phyloP scores from a whole-genome alignment of 352 stramenopile genomes.

The Pythium aristosporum region DNA sequence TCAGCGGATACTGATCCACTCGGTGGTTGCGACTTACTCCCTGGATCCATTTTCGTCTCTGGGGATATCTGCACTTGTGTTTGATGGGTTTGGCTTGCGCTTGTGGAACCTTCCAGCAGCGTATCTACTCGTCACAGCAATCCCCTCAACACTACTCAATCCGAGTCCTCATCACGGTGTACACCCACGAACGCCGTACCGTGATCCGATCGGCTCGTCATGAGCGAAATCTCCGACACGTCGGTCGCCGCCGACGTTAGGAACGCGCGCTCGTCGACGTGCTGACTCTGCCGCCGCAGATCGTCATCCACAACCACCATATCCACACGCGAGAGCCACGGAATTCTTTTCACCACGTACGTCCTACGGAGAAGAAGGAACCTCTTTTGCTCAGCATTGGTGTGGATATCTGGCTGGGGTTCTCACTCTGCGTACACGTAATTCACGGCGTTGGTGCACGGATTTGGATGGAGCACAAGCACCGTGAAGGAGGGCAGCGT shows the following conservation, averaged over 20 bases:
- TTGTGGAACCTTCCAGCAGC: background rate
- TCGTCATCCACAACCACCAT: conserved; percentile 40
- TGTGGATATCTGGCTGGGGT: too few species aligned
- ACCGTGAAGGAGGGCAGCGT: conserved; percentile 33
- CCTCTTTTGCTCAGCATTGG: too few species aligned
- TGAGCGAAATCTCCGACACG: conserved; percentile 35
- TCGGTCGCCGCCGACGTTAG: conserved; percentile 41
- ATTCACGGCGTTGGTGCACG: conserved; percentile 47
- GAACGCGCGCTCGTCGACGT: conserved; percentile 32
- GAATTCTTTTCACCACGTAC: conserved; percentile 39
- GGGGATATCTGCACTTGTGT: background rate
- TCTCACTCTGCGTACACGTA: conserved; percentile 38
- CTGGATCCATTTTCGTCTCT: background rate
- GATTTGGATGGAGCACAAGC: conserved; percentile 68
- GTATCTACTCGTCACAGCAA: background rate
- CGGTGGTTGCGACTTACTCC: background rate
- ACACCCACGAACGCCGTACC: background rate
- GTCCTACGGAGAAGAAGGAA: background rate
- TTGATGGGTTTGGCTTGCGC: background rate
- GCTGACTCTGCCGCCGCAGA: conserved; percentile 44
- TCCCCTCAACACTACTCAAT: background rate
- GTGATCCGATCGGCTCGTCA: conserved; percentile 29
- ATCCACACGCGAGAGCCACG: conserved; percentile 56
- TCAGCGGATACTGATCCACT: background rate
- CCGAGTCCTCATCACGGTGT: background rate